phyloP scores from a whole-genome alignment of 345 rosid genomes.

The Sisymbrium irio region DNA sequence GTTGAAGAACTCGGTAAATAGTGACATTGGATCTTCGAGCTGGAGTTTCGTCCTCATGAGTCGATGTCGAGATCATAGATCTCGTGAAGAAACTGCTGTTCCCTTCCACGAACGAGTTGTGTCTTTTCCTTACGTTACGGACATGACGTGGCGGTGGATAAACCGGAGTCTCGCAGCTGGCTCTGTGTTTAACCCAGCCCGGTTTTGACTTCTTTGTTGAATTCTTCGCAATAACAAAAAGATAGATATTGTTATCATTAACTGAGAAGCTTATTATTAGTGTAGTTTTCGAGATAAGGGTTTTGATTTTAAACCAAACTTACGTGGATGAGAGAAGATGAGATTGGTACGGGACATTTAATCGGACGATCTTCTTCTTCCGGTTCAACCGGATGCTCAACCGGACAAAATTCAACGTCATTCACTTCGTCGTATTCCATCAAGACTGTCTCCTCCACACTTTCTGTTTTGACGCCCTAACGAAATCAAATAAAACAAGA shows the following conservation, averaged over 20 bases:
- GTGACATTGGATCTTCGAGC: conserved; percentile 27
- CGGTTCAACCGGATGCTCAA: conserved; percentile 89
- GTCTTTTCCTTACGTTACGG: conserved; percentile 37
- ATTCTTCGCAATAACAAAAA: conserved; percentile 6
- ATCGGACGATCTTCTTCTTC: conserved; percentile 87
- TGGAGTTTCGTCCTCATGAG: conserved; percentile 28
- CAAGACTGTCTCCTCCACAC: conserved; percentile 25
- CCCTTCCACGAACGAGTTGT: conserved; percentile 25
- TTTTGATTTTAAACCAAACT: background rate
- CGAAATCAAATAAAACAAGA: background rate
- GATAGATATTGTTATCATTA: background rate
- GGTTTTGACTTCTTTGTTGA: conserved; percentile 29
- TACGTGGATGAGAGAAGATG: conserved; percentile 63
- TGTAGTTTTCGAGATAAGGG: background rate
- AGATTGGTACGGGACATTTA: conserved; percentile 68
- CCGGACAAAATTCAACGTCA: conserved; percentile 73
- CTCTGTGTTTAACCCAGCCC: conserved; percentile 32
- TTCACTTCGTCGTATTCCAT: conserved; percentile 32
- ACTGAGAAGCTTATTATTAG: background rate
- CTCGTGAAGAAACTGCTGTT: conserved; percentile 19
- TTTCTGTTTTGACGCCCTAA: conserved; percentile 22
- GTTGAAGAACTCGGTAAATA: conserved; percentile 25
- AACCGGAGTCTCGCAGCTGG: conserved; percentile 25
- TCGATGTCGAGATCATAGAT: conserved; percentile 1
- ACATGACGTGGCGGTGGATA: conserved; percentile 30